A percentile compares a stretch with the other conserved stretches of the same genome.
These are phyloP conservation scores for Casuarina equisetifolia DNA, from an alignment of 306 rosid species.

Conservation along the genomic window DNA sequence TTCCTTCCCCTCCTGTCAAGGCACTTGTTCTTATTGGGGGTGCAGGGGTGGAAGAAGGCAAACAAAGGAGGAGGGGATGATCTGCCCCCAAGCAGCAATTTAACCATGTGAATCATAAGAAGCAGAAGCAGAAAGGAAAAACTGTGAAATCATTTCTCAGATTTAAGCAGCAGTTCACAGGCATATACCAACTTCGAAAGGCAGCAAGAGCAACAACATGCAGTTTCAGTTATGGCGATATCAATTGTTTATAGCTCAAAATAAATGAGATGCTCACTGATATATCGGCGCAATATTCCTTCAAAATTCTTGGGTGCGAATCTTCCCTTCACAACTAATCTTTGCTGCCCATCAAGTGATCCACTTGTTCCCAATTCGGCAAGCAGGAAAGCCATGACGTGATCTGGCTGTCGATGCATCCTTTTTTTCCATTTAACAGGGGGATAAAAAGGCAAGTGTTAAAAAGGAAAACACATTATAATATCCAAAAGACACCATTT, in stretches of 20 bases:
- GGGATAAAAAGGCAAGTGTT: background rate
- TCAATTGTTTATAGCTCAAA: background rate
- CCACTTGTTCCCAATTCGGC: conserved; percentile 68
- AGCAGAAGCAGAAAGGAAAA: background rate
- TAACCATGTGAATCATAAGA: no score
- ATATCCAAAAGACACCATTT: background rate
- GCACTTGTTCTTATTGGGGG: no score
- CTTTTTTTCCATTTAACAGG: conserved; percentile 28
- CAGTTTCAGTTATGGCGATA: background rate
- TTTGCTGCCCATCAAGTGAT: conserved; percentile 62
- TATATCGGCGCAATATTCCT: conserved; percentile 56
- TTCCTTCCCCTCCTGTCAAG: no score
- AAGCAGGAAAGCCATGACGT: conserved; percentile 56
- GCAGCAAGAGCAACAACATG: background rate
- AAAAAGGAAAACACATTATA: background rate
- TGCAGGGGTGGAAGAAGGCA: no score
- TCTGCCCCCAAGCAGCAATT: no score
- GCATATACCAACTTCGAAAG: background rate
- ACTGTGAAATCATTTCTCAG: background rate
- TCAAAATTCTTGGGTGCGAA: conserved; percentile 63
- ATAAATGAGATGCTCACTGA: conserved; percentile 40
- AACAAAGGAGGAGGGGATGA: no score
- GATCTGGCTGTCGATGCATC: conserved; percentile 67
- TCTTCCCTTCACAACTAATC: conserved; percentile 60
- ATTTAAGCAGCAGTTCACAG: background rate